Conservation (phyloP, 1,284 basidiomycete genomes). For the Tylopilus sp. region DNA sequence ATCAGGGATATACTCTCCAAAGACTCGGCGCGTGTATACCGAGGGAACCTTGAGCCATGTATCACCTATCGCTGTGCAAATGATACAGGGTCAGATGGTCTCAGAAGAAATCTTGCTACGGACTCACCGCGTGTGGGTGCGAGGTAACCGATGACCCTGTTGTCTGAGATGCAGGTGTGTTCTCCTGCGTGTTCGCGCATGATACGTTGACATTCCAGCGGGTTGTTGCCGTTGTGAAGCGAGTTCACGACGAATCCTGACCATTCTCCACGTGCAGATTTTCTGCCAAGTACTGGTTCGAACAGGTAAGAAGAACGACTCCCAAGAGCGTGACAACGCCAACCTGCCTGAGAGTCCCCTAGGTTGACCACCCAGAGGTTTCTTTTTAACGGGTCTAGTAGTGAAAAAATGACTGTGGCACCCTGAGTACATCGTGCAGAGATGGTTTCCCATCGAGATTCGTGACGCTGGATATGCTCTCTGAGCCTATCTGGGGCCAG, state of each 20-base stretch:
- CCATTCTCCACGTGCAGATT: constrained; percentile 42
- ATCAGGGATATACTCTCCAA: constrained; percentile 48
- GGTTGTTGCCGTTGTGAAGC: constrained; percentile 57
- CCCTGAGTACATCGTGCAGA: constrained; percentile 56
- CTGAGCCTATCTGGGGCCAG: constrained; percentile 28
- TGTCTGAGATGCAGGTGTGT: constrained; percentile 45
- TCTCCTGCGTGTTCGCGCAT: constrained; percentile 56
- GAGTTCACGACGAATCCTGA: constrained; percentile 44
- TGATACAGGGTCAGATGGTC: constrained; percentile 22
- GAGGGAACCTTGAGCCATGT: constrained; percentile 61
- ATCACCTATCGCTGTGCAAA: constrained; percentile 57
- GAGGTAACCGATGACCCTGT: constrained; percentile 62
- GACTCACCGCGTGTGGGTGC: constrained; percentile 62
- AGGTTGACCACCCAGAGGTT: constrained; percentile 68
- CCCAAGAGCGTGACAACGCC: constrained; percentile 7
- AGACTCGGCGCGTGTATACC: constrained; percentile 53
- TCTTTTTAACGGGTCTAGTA: constrained; percentile 50
- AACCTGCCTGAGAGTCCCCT: constrained; percentile 65
- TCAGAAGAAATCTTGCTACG: constrained; percentile 5
- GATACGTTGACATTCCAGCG: constrained; percentile 48
- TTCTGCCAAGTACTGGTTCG: constrained; percentile 48
- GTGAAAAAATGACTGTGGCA: constrained; percentile 56
- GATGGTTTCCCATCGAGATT: constrained; percentile 31
- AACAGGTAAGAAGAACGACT: background rate
- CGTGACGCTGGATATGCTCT: constrained; percentile 25